Percentiles rank a stretch among this genome's conserved stretches.
These are phyloP conservation scores for Backusella mclennaniae DNA, from an alignment of 192 early-diverging fungal genomes.

Conservation along the genomic window DNA sequence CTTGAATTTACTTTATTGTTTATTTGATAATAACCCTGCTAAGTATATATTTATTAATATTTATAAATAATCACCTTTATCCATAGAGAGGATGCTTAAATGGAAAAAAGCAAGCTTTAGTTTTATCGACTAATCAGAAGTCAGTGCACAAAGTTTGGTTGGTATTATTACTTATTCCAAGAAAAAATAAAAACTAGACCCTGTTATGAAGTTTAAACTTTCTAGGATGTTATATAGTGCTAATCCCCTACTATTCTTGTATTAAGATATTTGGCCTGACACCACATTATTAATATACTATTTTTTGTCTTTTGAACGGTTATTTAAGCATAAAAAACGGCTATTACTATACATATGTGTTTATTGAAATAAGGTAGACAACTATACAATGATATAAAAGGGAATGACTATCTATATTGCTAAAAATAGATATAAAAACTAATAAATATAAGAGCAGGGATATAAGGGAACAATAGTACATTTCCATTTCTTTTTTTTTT, in stretches of 20 bases:
- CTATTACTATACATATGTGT: background rate
- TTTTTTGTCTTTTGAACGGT: background rate
- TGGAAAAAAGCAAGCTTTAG: background rate
- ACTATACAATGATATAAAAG: constrained; percentile 5
- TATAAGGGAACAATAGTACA: background rate
- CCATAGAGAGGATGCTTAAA: background rate
- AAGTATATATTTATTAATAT: background rate
- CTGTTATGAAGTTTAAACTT: background rate
- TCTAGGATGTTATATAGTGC: background rate
- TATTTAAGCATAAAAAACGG: background rate
- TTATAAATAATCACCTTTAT: background rate
- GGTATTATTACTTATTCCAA: background rate
- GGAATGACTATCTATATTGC: background rate
- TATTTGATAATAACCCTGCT: background rate
- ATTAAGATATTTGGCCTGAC: background rate
- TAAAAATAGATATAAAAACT: background rate
- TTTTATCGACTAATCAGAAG: background rate
- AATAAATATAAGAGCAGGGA: constrained; percentile 2
- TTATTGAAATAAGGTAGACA: background rate
- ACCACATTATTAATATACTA: background rate
- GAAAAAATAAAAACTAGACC: background rate
- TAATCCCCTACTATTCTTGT: background rate
- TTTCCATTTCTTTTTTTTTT: background rate
- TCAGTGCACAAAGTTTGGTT: background rate
- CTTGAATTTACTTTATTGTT: too few relatives aligned